Base-by-base conservation (phyloP, 148 eudicot genomes). In the Cornus suecica region DNA sequence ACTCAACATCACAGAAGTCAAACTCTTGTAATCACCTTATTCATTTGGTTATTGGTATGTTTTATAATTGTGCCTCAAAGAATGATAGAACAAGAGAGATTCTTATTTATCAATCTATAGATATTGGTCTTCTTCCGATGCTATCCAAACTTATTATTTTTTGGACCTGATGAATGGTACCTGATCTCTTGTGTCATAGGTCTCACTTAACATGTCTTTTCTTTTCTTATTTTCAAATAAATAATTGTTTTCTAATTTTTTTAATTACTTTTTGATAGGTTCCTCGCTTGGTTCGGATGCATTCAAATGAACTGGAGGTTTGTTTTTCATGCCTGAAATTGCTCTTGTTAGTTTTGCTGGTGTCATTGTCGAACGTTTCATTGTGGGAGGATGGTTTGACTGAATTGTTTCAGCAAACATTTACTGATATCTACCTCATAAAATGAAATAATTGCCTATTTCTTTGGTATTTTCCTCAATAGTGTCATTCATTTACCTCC, bases 251-350 rank as follows among this genome's bases (percentile, higher is more conserved):
- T 32, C 34, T 32, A 24, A 65, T 18, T 54, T 30, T 32, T 11
- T 27, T 25, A 29, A 26, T 28, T 23, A 37, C 27, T 70, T 22
- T 79, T 71, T 51, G 30, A 24, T 83, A 94, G 99, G 90, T 94
- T 74, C 96, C 99, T 84, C 96, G 96, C 42, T 87, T 94, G 74
- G 96, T 91, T 56, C 91, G 99, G 76, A 88, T 94, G 97, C 97
- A 94, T 91, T 90, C 99, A 66, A 74, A 85, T 83, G 97, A 92
- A 72, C 87, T 94, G 97, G 99, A 94, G 99, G 99, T 94, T 69
- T 68, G 89, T 72, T 52, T 58, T 52, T 72, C 42, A 4, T 60
- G 23, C 65, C 20, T 58, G 62, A 48, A 48, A 4, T 22, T 58
- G 4, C 8, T 58, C 62, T 29, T 74, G 68, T 42, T 41, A 41